Evolutionary conservation across 2,329 filamentous ascomycete species (phyloP).

Genomic region (Eurotiales sp.): DNA sequence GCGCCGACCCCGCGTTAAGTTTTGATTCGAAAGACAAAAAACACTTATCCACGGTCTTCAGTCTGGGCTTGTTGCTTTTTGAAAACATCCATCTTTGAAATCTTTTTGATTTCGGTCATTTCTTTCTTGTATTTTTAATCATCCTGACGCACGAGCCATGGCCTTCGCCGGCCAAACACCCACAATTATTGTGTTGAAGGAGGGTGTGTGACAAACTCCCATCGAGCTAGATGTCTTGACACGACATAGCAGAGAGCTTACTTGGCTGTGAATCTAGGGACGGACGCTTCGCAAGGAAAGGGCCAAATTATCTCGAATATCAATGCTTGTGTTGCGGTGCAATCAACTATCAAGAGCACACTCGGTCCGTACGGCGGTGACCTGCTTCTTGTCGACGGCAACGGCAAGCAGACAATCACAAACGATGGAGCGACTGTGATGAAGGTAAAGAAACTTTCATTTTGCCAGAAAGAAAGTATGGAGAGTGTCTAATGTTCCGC

Average conservation of each 20-base stretch:
- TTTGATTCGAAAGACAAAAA: conserved; percentile 22
- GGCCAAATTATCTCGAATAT: conserved; percentile 97
- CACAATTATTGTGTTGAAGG: conserved; percentile 96
- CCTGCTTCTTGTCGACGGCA: conserved; percentile 89
- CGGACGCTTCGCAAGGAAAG: conserved; percentile 94
- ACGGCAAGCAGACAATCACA: conserved; percentile 94
- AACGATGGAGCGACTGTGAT: conserved; percentile 99
- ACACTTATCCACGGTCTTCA: not conserved
- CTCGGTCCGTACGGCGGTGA: conserved; percentile 96
- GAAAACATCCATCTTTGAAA: not conserved
- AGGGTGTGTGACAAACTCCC: conserved; percentile 62
- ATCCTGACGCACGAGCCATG: conserved; percentile 53
- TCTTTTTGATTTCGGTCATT: conserved; percentile 8
- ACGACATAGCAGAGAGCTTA: not conserved
- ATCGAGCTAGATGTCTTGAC: conserved; percentile 9
- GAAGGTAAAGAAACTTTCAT: conserved; percentile 65
- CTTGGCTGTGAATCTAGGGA: conserved; percentile 57
- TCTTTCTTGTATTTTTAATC: conserved; percentile 14
- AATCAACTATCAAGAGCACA: conserved; percentile 92
- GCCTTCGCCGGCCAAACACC: conserved; percentile 97
- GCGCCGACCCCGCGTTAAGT: conserved; percentile 28
- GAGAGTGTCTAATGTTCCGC: conserved; percentile 8
- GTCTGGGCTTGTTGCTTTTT: conserved; percentile 3
- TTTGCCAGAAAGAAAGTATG: conserved; percentile 9
- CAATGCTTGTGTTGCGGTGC: conserved; percentile 94